These are phyloP conservation scores for Tolypocladium cylindrosporum DNA, from an alignment of 2,329 filamentous ascomycete species.

Conservation along the genomic window DNA sequence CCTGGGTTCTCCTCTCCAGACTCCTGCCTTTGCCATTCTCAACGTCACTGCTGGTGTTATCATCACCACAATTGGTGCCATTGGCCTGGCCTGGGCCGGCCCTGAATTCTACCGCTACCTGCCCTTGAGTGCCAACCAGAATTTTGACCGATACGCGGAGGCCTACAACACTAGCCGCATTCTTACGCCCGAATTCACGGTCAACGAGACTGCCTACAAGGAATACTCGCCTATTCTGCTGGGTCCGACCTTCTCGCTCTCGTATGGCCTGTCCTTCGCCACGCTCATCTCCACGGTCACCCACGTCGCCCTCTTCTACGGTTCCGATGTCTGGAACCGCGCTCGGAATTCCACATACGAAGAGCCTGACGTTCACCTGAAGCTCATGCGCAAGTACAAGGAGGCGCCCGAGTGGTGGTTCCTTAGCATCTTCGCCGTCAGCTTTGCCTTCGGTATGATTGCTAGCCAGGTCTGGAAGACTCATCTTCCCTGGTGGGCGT, in stretches of 20 bases:
- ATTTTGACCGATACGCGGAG: slow-evolving; percentile 49
- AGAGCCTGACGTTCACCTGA: slow-evolving; percentile 39
- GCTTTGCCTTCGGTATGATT: slow-evolving; percentile 38
- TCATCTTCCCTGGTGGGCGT: slow-evolving; percentile 33
- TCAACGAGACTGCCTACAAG: slow-evolving; percentile 46
- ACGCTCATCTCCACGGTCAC: slow-evolving; percentile 41
- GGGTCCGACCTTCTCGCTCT: slow-evolving; percentile 43
- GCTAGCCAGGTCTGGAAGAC: slow-evolving; percentile 25
- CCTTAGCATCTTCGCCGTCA: slow-evolving; percentile 29
- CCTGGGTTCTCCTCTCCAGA: slow-evolving; percentile 45
- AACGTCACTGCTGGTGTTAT: slow-evolving; percentile 46
- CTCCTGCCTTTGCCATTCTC: slow-evolving; percentile 49
- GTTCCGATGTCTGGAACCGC: slow-evolving; percentile 32
- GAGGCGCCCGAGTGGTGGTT: slow-evolving; percentile 51
- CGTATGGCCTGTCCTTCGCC: slow-evolving; percentile 49
- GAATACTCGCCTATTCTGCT: slow-evolving; percentile 46
- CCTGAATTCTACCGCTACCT: slow-evolving; percentile 44
- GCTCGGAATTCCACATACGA: slow-evolving; percentile 22
- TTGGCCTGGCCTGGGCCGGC: slow-evolving; percentile 40
- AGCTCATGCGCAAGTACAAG: slow-evolving; percentile 47
- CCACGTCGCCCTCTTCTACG: slow-evolving; percentile 42
- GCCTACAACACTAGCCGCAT: slow-evolving; percentile 47
- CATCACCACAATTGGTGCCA: slow-evolving; percentile 40
- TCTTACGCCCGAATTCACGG: slow-evolving; percentile 37
- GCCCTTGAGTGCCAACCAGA: slow-evolving; percentile 41